These are phyloP conservation scores for Paecilomyces sp. DNA, from an alignment of 2,329 filamentous ascomycete species.

Conservation along the genomic window DNA sequence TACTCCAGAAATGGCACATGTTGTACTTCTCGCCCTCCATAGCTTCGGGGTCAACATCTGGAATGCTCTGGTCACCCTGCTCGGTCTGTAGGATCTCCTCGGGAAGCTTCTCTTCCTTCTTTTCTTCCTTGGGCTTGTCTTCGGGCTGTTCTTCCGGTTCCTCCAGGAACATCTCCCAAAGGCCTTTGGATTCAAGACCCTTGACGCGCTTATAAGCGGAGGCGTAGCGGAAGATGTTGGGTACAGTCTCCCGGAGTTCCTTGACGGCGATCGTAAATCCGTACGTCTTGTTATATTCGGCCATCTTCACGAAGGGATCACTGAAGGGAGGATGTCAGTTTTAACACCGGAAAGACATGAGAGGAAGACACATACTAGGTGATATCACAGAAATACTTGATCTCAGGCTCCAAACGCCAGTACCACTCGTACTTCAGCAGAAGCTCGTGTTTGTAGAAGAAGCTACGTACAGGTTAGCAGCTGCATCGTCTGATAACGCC, in stretches of 20 bases:
- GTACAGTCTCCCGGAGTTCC: constrained; percentile 93
- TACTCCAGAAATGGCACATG: constrained; percentile 99
- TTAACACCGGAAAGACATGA: constrained; percentile 3
- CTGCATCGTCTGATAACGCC: constrained; percentile 1
- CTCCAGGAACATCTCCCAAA: constrained; percentile 99
- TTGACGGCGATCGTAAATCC: constrained; percentile 99
- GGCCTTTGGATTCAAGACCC: constrained; percentile 79
- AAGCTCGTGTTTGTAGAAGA: constrained; percentile 95
- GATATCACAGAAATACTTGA: constrained; percentile 99
- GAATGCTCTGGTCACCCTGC: constrained; percentile 61
- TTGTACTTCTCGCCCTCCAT: constrained; percentile 99
- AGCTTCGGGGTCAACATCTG: constrained; percentile 77
- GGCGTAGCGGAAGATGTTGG: constrained; percentile 98
- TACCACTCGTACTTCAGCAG: constrained; percentile 99
- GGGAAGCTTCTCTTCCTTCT: constrained; percentile 62
- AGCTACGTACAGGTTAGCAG: constrained; percentile 42
- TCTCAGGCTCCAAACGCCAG: constrained; percentile 97
- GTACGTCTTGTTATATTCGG: constrained; percentile 90
- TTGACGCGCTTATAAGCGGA: constrained; percentile 92
- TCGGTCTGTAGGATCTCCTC: constrained; percentile 76
- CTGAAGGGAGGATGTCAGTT: constrained; percentile 41
- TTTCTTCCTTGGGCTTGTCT: constrained; percentile 51
- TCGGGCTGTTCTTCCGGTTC: constrained; percentile 47
- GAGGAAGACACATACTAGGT: constrained; percentile 66
- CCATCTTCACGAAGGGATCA: constrained; percentile 95